Base-by-base conservation (phyloP, 1,284 basidiomycete species). In the Grifola frondosa region DNA sequence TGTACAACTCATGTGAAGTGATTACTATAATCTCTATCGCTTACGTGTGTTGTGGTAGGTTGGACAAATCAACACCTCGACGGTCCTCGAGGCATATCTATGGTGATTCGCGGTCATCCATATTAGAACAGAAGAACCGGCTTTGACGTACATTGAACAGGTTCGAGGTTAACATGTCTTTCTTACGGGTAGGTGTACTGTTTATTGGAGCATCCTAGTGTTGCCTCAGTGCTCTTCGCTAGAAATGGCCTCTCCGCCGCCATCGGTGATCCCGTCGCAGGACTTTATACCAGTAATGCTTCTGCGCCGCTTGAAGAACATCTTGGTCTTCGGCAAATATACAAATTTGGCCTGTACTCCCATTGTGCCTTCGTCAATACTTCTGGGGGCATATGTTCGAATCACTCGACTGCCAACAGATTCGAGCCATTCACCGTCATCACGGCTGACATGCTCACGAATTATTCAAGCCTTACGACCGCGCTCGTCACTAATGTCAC, bases 41-140 rank as follows among this genome's bases (percentile, higher is more conserved):
- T 37, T 30, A 29, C 39, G 20, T 26, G 28, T 26, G 39, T 46
- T 38, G 46, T 25, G 49, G 37, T 51, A 91, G 88, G 78, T 90
- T 45, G 87, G 84, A 42, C 88, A 90, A 77, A 88, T 84, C 59
- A 89, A 81, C 62, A 84, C 84, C 33, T 80, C 82, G 16, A 72
- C 69, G 25, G 80, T 88, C 84, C 87, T 49, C 77, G 78, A 49
- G 75, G 73, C 48, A 79, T 91, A 48, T 74, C 77, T 46, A 84
- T 91, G 85, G 87, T 87, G 61, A 66, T 44, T 47, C 46, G 40
- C 49, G 40, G 40, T 28, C 34, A 38, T 52, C 44, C 33, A 36
- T 47, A 49, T 23, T 48, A 38, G 35, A 44, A 39, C 37, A 49
- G 29, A 45, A 32, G 35, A 40, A 43, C 37, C 34, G 32, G 37